Base-by-base conservation (phyloP, 768 basidiomycete species). In the Phaeotremella skinneri region DNA sequence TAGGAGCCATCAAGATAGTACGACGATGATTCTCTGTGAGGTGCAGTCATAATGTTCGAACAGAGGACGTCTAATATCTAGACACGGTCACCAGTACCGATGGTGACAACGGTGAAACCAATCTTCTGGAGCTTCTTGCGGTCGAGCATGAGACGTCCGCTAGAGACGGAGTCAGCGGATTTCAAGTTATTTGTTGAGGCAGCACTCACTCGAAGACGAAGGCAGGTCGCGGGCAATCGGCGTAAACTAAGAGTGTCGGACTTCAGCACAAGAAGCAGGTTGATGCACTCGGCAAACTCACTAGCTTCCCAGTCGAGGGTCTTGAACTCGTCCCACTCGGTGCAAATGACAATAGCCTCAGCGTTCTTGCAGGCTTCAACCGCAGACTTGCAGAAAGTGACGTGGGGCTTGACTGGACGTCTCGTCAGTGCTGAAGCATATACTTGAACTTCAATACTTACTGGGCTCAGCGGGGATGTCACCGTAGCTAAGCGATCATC, bases 241-340 rank as follows among this genome's bases (percentile, higher is more conserved):
- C 77, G 79, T 97, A 96, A 41, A 97, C 61, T 67, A 26, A n/a
- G 25, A 37, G 34, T 37, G 9, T 16, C 30, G 11, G 23, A 7
- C 20, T 32, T 55, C 52, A 48, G 26, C 14, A 20, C 6, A 4
- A 23, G 21, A 23, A 14, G 4, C 26, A n/a, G 21, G 27, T 3
- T 9, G 25, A n/a, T 16, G 49, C n/a, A 26, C n/a, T 52, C 16
- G 39, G 27, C 21, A 52, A 48, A 62, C 64, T 55, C 58, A 67
- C 65, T 88, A 32, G 80, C 80, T 68, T 84, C 76, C 96, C 96
- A 99, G 79, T 93, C 86, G 64, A 99, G 88, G 37, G 87, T 83
- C 72, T 83, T 83, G 84, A 99, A 99, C 79, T 97, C 93, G 77
- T 87, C 90, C 94, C 92, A 96, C 66, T 73, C 94, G 2, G 96